These are phyloP conservation scores for Amphicarpaea edgeworthii DNA, from an alignment of 306 rosid species.

Conservation along the genomic window DNA sequence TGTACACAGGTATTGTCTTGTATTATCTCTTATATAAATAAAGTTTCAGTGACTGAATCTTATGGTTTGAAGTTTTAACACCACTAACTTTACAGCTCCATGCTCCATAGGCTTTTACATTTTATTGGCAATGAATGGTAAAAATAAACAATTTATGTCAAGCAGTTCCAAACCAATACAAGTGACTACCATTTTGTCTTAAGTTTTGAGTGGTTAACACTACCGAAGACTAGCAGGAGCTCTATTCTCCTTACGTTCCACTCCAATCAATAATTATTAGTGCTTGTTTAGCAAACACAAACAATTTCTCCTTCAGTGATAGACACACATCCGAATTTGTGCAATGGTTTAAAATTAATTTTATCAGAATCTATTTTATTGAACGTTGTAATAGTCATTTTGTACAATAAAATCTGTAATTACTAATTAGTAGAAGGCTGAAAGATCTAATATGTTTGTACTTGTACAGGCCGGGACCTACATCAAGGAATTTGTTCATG, in stretches of 20 bases:
- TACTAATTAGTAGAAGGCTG: neutral
- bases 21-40: neutral
- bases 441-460: slow-evolving; percentile 17
- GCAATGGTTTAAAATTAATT: neutral
- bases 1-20: slow-evolving; percentile 80
- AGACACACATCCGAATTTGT: neutral
- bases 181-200: slow-evolving; percentile 17
- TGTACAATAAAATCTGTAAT: slow-evolving; percentile 22
- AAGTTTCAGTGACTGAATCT: slow-evolving; percentile 6
- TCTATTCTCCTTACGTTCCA: too few species aligned
- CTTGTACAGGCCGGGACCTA: slow-evolving; percentile 88
- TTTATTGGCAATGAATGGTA: slow-evolving; percentile 37
- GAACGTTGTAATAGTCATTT: neutral
- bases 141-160: slow-evolving; percentile 9
- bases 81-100: slow-evolving; percentile 8
- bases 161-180: slow-evolving; percentile 1
- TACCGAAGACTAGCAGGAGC: neutral
- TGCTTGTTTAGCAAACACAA: neutral
- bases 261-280: neutral
- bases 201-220: slow-evolving; percentile 8
- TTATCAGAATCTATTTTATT: neutral
- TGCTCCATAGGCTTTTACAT: slow-evolving; percentile 29
- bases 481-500: slow-evolving; percentile 94
- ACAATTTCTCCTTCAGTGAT: neutral
- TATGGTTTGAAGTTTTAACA: neutral